These are phyloP conservation scores for Stephanocyclus meneghinianus DNA, from an alignment of 352 stramenopile genomes.

Conservation along the genomic window DNA sequence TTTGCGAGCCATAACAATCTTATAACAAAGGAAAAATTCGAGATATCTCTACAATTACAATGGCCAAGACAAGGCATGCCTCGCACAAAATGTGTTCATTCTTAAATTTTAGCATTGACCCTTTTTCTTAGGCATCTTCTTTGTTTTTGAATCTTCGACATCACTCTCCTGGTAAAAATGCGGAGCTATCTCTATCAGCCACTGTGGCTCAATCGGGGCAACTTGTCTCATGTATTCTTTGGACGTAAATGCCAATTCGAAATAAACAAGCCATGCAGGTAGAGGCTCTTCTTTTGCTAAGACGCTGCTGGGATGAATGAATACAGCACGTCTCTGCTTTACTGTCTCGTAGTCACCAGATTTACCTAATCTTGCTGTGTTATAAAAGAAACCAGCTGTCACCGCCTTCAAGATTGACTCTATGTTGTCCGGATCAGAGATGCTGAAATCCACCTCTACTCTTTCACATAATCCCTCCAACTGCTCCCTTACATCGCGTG, in stretches of 20 bases:
- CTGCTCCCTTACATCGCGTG: slow-evolving; percentile 98
- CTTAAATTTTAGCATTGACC: not conserved
- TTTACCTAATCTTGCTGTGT: slow-evolving; percentile 94
- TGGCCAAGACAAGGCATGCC: too few relatives aligned
- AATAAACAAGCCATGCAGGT: slow-evolving; percentile 94
- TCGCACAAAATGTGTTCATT: not conserved
- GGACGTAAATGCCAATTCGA: slow-evolving; percentile 98
- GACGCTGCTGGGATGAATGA: slow-evolving; percentile 98
- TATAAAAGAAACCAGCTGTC: slow-evolving; percentile 99
- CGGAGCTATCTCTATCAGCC: slow-evolving; percentile 97
- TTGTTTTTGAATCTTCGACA: slow-evolving; percentile 91
- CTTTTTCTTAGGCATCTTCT: slow-evolving; percentile 94
- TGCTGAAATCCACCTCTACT: slow-evolving; percentile 91
- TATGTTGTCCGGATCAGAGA: slow-evolving; percentile 85
- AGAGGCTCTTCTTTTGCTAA: slow-evolving; percentile 86
- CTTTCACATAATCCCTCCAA: slow-evolving; percentile 98
- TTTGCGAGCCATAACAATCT: too few relatives aligned
- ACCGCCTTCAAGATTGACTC: slow-evolving; percentile 95
- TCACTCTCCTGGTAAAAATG: slow-evolving; percentile 99
- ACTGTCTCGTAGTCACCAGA: slow-evolving; percentile 98
- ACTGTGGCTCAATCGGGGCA: slow-evolving; percentile 94
- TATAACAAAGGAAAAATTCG: too few relatives aligned
- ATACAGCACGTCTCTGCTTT: slow-evolving; percentile 95
- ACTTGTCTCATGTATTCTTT: slow-evolving; percentile 99
- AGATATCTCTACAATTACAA: too few relatives aligned